Evolutionary conservation across 83 land plant genomes (phyloP), one percentile per base, ranked within the genome.

Genomic region (Isoetes engelmannii): DNA sequence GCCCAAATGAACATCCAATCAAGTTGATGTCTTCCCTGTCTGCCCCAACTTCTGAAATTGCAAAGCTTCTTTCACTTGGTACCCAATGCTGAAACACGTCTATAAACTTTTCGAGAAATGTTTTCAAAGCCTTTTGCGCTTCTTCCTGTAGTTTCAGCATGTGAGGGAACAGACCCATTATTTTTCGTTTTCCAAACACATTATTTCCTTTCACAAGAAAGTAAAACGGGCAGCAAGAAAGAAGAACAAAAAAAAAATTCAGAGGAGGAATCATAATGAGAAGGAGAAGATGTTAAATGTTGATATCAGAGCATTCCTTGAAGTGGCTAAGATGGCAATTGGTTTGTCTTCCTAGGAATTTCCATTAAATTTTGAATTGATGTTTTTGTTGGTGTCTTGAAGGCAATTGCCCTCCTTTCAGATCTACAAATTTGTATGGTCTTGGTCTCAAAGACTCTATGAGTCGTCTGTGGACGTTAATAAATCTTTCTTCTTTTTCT

Each of bases 131-230:
- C 69, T 75, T 84, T 57, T 73, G 83, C 79, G 78, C 87, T 63
- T 89, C 94, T 67, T 68, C 86, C 97, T 92, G 81, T n/a, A n/a
- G n/a, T n/a, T n/a, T n/a, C n/a, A n/a, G n/a, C 64, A 58, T 19
- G 19, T n/a, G 1, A n/a, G n/a, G 19, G 1, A 60, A 8, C 54
- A 51, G 12, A 10, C 0, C 15, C 54, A 51, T 12, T 51, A 51
- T 12, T 51, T 51, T 51, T 10, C 54, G 28, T 69, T 54, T n/a
- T n/a, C n/a, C n/a, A n/a, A n/a, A n/a, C n/a, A n/a, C n/a, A n/a
- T n/a, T n/a, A n/a, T n/a, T n/a, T n/a, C n/a, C n/a, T n/a, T n/a
- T 4, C 41, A 58, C 21, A 18, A 7, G 37, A 19, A 50, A 48
- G 53, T 17, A 4, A 19, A 19, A 20, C 63, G 44, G 45, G 53